Base-by-base conservation (phyloP, 371 early-diverging fungal species). In the Mucor irregularis region DNA sequence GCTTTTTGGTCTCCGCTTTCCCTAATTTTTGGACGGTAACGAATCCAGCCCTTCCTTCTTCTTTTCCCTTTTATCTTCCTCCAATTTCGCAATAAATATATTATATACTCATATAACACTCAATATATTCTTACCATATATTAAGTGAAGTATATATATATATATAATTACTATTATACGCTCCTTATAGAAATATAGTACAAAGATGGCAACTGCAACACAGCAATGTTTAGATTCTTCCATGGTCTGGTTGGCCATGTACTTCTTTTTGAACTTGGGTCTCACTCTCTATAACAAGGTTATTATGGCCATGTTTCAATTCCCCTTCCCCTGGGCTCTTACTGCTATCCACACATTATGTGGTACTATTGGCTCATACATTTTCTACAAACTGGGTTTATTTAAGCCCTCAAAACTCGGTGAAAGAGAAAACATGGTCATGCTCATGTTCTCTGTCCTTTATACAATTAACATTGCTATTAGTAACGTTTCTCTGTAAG, bases 381-480 rank as follows among this genome's bases (percentile, higher is more conserved):
- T 73, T 13, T 81, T 89, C 44, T 79, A 66, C 40, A 57, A 64
- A 49, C 21, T 71, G 25, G 89, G 86, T 8, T 47, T 76, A 21
- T 90, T 90, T 58, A 71, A 72, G 38, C 92, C 89, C 5, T 56
- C 75, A 9, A 62, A 65, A 26, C 72, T 90, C 19, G 82, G 79
- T 28, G 78, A 71, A 45, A 76, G 74, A n/a, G 92, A 92, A 43
- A 82, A 80, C 47, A 74, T 81, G 67, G 68, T 86, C 48, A 85
- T 95, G 84, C 58, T 90, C 39, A 68, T 82, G 63, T 95, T 93
- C 63, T 93, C 93, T 8, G 77, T 90, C 14, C 80, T 95, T 5
- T 95, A 92, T 72, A 95, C 94, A 2, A 82, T 89, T 59, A 95
- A 95, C 62, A 93, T 95, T 62, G 94, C 92, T 37, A 85, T 90